A percentile compares a stretch with the other conserved stretches of the same genome.
Evolutionary conservation across 805 yeast genomes (phyloP).

Genomic region (Danielia oregonensis): DNA sequence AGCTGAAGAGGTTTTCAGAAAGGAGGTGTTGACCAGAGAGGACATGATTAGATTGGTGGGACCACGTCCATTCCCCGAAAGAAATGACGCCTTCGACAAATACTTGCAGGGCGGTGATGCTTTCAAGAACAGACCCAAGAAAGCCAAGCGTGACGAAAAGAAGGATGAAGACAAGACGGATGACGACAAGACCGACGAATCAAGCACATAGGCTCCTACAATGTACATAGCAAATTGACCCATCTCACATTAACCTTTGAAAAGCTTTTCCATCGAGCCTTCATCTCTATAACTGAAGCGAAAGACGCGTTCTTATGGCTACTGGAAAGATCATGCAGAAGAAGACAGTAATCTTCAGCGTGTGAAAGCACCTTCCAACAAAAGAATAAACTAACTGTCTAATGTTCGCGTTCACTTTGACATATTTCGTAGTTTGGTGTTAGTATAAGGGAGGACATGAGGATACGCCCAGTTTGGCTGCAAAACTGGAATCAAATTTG

Average conservation of each 20-base stretch:
- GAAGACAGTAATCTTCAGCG: too few species aligned
- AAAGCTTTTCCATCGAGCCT: conserved; percentile 20
- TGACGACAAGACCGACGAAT: background rate
- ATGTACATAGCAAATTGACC: background rate
- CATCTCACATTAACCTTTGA: conserved; percentile 7
- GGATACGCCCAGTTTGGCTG: too few species aligned
- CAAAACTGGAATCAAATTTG: too few species aligned
- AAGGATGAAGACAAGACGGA: conserved; percentile 2
- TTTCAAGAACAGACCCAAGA: conserved; percentile 30
- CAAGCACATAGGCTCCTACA: background rate
- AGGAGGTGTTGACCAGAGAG: conserved; percentile 77
- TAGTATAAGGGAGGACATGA: too few species aligned
- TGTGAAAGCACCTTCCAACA: too few species aligned
- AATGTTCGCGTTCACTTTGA: too few species aligned
- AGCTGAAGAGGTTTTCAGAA: conserved; percentile 66
- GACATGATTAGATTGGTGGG: conserved; percentile 78
- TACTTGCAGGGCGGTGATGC: conserved; percentile 57
- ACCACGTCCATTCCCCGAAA: conserved; percentile 72
- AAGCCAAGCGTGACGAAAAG: conserved; percentile 5
- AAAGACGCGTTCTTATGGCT: too few species aligned
- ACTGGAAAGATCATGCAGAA: too few species aligned
- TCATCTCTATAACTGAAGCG: background rate
- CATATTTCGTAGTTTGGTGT: too few species aligned
- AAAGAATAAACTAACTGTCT: too few species aligned
- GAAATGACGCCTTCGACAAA: conserved; percentile 86